Base-by-base conservation (phyloP, 306 rosid species). In the Lathyrus aphaca region DNA sequence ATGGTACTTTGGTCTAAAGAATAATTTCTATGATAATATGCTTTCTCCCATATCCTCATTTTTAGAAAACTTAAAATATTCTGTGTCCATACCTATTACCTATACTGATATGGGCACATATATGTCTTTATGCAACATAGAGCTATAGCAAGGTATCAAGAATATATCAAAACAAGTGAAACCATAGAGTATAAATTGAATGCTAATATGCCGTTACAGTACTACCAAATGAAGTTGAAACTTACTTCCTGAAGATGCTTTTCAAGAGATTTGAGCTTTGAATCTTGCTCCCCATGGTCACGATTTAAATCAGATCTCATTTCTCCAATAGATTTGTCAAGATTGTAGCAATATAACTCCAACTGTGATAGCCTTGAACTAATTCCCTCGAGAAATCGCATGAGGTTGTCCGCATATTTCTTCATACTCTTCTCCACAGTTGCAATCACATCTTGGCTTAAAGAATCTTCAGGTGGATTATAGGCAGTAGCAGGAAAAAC, bases 361-460 rank as follows among this genome's bases (percentile, higher is more conserved):
- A 95, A 75, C 80, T 95, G 92, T 25, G 99, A 95, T 62, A 95
- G 80, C 78, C 99, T 84, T 21, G 99, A 95, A 84, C 99, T 95
- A 42, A 95, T 84, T 74, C 99, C 99, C 83, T 91, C 99, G 1
- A 95, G 97, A 79, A 91, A 95, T 18, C 97, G 87, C 96, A 95
- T 71, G 71, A 91, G 89, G 72, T 89, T 95, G 77, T 95, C 99
- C 6, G 97, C 51, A 76, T 91, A 86, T 64, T 89, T 91, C 75
- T 91, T 95, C 96, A 95, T 91, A 77, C 96, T 87, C 72, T 82
- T 95, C 80, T 95, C 99, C 5, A 95, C 99, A 59, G 85, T 82
- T 15, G 87, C 79, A 76, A 83, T 79, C 88, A 95, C 83, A 50
- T 91, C 95, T 84, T 89, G 96, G 69, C 80, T 74, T 48, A 79